These are phyloP conservation scores for Monosporozyma yasuniensis DNA, from an alignment of 805 yeast genomes.

Conservation along the genomic window DNA sequence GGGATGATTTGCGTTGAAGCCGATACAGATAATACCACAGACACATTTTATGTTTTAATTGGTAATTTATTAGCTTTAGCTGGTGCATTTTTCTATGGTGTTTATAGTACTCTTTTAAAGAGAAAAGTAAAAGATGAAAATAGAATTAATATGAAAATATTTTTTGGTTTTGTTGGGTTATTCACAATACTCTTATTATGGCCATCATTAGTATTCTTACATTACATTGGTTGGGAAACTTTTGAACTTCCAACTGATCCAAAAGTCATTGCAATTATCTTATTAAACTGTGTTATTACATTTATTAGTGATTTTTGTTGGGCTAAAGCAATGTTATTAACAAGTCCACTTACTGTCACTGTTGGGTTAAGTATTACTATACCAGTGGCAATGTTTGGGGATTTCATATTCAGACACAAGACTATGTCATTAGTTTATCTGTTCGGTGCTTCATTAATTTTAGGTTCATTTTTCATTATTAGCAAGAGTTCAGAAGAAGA, in stretches of 20 bases:
- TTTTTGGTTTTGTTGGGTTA: conserved; percentile 92
- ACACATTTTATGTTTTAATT: conserved; percentile 33
- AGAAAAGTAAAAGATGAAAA: conserved; percentile 63
- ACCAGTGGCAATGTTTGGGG: conserved; percentile 91
- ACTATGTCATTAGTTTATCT: conserved; percentile 53
- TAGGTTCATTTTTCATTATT: conserved; percentile 73
- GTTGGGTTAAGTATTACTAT: conserved; percentile 90
- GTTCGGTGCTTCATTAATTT: conserved; percentile 72
- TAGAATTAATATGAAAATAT: conserved; percentile 71
- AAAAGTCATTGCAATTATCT: conserved; percentile 44
- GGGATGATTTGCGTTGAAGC: background rate
- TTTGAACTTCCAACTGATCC: conserved; percentile 60
- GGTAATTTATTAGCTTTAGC: conserved; percentile 76
- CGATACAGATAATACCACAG: conserved; percentile 14
- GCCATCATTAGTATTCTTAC: conserved; percentile 69
- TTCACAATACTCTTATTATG: conserved; percentile 66
- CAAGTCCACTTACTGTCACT: conserved; percentile 91
- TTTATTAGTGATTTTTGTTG: conserved; percentile 87
- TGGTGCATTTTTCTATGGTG: conserved; percentile 86
- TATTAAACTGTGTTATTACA: conserved; percentile 65
- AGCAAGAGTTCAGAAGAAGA: conserved; percentile 73
- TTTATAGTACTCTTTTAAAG: conserved; percentile 80
- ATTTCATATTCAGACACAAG: conserved; percentile 61
- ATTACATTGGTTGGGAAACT: conserved; percentile 54
- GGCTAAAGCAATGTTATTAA: conserved; percentile 90